A percentile compares a stretch with the other conserved stretches of the same genome.
Evolutionary conservation across 2,329 filamentous ascomycete species (phyloP).

Genomic region (Fusarium torulosum): DNA sequence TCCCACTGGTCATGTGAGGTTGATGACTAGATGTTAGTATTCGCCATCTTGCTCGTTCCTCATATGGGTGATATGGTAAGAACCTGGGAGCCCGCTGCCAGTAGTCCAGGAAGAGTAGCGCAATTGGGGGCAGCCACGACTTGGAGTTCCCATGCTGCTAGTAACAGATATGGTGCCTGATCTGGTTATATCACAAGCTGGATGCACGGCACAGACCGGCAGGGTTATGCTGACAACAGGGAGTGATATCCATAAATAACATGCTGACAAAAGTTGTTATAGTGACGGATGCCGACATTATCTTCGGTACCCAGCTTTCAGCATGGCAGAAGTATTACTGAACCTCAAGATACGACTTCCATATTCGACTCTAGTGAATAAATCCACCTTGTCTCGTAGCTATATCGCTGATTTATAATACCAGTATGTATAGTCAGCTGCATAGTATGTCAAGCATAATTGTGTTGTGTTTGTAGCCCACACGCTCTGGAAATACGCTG

Average conservation of each 20-base stretch:
- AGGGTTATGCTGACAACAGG: conserved; percentile 5
- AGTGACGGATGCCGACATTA: neutral
- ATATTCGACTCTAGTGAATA: neutral
- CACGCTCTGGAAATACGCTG: too few species aligned
- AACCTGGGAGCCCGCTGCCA: conserved; percentile 1
- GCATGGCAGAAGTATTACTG: neutral
- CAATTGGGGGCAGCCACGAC: neutral
- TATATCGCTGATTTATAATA: too few species aligned
- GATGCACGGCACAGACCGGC: neutral
- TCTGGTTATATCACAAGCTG: neutral
- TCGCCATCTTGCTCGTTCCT: neutral
- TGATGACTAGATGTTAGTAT: conserved; percentile 14
- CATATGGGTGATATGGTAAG: conserved; percentile 5
- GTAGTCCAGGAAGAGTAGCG: conserved; percentile 8
- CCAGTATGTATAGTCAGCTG: too few species aligned
- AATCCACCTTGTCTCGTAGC: neutral
- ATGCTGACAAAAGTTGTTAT: conserved; percentile 4
- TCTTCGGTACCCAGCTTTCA: neutral
- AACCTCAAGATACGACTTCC: neutral
- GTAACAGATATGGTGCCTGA: neutral
- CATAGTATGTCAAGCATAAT: too few species aligned
- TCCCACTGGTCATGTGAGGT: neutral
- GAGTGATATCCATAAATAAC: neutral
- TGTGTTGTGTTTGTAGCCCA: too few species aligned
- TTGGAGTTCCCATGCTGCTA: neutral